phyloP scores from a whole-genome alignment of 164 flowering plant species.

The Hamamelis virginiana region DNA sequence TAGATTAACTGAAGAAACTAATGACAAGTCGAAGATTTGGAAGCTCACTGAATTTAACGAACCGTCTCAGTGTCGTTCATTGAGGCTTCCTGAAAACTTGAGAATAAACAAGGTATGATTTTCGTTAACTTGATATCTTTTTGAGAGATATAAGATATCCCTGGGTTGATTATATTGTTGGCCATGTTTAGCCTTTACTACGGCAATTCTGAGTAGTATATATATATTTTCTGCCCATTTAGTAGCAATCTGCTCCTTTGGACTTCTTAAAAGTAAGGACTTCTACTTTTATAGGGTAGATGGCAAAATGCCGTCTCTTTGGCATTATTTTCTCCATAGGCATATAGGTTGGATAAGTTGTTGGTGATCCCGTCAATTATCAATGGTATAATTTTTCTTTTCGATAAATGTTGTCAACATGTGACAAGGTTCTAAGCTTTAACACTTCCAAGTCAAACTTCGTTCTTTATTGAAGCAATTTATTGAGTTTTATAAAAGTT shows the following conservation, averaged over 20 bases:
- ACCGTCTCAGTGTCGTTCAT: conserved; percentile 58
- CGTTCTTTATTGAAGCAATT: too few species aligned
- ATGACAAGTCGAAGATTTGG: conserved; percentile 81
- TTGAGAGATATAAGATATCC: neutral
- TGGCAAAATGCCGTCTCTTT: too few species aligned
- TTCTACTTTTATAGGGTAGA: too few species aligned
- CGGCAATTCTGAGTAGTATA: neutral
- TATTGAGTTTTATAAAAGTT: too few species aligned
- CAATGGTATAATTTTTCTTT: too few species aligned
- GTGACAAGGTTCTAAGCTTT: too few species aligned
- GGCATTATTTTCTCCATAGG: too few species aligned
- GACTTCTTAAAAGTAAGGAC: too few species aligned
- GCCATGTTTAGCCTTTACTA: neutral
- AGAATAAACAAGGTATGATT: conserved; percentile 52
- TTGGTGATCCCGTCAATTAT: too few species aligned
- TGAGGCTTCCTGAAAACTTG: conserved; percentile 60
- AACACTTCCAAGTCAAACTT: too few species aligned
- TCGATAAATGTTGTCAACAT: too few species aligned
- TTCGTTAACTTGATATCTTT: neutral
- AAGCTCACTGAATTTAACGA: conserved; percentile 75
- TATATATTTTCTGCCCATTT: neutral
- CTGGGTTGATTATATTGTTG: neutral
- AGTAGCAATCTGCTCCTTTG: neutral
- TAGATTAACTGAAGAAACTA: conserved; percentile 55
- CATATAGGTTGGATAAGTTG: too few species aligned